Evolutionary conservation across 2,329 filamentous ascomycete genomes (phyloP).

Genomic region (Colletotrichum caudatum): DNA sequence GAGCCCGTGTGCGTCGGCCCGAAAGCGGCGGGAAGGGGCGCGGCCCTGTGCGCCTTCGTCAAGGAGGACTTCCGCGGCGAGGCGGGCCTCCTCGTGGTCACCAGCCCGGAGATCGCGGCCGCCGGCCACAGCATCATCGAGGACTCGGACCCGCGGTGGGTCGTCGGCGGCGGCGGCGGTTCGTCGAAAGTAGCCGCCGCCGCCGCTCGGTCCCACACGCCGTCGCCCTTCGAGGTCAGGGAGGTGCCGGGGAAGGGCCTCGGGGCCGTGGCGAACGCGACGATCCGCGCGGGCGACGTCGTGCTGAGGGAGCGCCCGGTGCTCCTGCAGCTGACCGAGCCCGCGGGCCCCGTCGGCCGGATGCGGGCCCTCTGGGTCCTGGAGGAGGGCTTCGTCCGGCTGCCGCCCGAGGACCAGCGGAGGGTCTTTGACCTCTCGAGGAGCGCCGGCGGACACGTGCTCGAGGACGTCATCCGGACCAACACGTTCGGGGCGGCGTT

Average conservation of each 20-base stretch:
- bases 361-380: conserved; percentile 46
- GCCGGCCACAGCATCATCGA: conserved; percentile 23
- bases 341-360: conserved; percentile 42
- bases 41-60: conserved; percentile 38
- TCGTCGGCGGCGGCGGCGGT: no score
- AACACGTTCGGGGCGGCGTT: conserved; percentile 50
- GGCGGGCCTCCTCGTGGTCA: conserved; percentile 34
- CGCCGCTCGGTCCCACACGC: not conserved
- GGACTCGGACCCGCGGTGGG: conserved; percentile 25
- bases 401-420: conserved; percentile 44
- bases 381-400: conserved; percentile 47
- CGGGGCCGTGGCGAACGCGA: conserved; percentile 49
- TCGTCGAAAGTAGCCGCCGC: no score
- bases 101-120: conserved; percentile 32
- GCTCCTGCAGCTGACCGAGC: conserved; percentile 46
- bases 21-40: not conserved
- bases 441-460: conserved; percentile 48
- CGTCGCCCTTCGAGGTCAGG: conserved; percentile 46
- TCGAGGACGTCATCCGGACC: conserved; percentile 51
- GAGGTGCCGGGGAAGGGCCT: conserved; percentile 48
- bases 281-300: conserved; percentile 49
- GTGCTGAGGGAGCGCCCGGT: conserved; percentile 49
- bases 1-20: conserved; percentile 31
- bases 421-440: conserved; percentile 47
- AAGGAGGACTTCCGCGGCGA: conserved; percentile 35